Evolutionary conservation across 1,284 basidiomycete species (phyloP).

Genomic region (Ganoderma lingzhi): DNA sequence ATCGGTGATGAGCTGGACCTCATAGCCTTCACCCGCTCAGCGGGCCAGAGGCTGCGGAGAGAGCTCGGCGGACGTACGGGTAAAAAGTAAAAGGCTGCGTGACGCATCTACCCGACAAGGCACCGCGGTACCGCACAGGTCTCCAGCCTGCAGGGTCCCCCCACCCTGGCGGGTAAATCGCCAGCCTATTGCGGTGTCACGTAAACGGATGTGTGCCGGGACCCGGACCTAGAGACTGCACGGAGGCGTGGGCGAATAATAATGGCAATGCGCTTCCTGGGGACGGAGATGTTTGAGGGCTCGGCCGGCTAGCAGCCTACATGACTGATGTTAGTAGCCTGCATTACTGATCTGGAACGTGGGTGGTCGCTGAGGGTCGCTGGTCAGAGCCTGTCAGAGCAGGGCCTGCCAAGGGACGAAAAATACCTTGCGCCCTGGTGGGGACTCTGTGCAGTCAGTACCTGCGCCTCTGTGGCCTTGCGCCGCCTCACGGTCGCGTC

Average conservation of each 20-base stretch:
- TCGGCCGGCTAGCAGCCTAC: background rate
- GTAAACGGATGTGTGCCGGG: background rate
- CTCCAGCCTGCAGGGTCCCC: background rate
- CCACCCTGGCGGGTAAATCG: background rate
- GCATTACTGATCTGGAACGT: background rate
- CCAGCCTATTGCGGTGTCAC: background rate
- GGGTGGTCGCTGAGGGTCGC: background rate
- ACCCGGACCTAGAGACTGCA: background rate
- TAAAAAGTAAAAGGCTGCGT: background rate
- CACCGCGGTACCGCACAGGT: constrained; percentile 2
- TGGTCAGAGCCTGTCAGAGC: background rate
- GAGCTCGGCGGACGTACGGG: background rate
- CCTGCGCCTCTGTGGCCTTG: background rate
- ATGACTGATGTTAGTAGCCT: background rate
- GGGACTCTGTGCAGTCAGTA: background rate
- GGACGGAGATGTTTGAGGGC: background rate
- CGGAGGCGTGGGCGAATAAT: background rate
- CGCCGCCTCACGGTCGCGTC: background rate
- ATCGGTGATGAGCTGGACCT: background rate
- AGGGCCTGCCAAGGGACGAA: background rate
- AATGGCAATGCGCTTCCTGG: background rate
- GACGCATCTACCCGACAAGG: constrained; percentile 3
- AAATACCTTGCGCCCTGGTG: background rate
- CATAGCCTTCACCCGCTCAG: background rate
- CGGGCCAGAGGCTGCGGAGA: background rate